Conservation (phyloP, 1,284 basidiomycete species). For the Sanguinoderma infundibulare region DNA sequence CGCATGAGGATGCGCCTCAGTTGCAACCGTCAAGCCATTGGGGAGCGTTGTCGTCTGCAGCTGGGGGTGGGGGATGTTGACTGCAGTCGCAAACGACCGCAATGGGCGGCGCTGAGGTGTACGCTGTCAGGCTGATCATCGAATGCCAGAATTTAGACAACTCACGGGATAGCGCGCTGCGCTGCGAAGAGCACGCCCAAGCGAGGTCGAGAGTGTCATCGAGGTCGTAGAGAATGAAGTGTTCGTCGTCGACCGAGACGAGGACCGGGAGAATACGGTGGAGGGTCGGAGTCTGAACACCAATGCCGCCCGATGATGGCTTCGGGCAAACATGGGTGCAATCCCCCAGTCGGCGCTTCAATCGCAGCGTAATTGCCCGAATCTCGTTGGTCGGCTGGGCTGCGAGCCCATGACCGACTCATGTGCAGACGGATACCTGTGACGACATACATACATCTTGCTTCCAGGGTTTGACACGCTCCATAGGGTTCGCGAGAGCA, state of each 20-base stretch:
- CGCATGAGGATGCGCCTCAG: slow-evolving; percentile 91
- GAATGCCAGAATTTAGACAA: background rate
- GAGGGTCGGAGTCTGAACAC: slow-evolving; percentile 8
- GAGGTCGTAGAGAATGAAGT: slow-evolving; percentile 38
- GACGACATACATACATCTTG: too few species aligned
- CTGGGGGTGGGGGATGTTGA: slow-evolving; percentile 69
- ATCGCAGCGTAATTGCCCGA: slow-evolving; percentile 23
- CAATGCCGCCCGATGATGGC: background rate
- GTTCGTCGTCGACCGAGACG: slow-evolving; percentile 31
- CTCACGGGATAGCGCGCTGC: slow-evolving; percentile 61
- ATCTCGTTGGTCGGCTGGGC: slow-evolving; percentile 15
- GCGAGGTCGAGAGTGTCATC: slow-evolving; percentile 66
- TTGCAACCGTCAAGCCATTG: slow-evolving; percentile 93
- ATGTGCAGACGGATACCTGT: too few species aligned
- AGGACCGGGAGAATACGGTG: slow-evolving; percentile 31
- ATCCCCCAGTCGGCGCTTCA: slow-evolving; percentile 13
- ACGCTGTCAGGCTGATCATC: slow-evolving; percentile 9
- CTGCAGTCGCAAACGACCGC: slow-evolving; percentile 73
- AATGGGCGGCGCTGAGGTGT: slow-evolving; percentile 39
- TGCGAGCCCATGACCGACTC: too few species aligned
- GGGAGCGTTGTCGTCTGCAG: slow-evolving; percentile 89
- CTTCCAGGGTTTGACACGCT: too few species aligned
- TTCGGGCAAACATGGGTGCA: background rate
- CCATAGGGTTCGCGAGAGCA: background rate
- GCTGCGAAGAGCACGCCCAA: slow-evolving; percentile 64